Base-by-base conservation (phyloP, 2,329 filamentous ascomycete genomes). In the Fusarium siculi region DNA sequence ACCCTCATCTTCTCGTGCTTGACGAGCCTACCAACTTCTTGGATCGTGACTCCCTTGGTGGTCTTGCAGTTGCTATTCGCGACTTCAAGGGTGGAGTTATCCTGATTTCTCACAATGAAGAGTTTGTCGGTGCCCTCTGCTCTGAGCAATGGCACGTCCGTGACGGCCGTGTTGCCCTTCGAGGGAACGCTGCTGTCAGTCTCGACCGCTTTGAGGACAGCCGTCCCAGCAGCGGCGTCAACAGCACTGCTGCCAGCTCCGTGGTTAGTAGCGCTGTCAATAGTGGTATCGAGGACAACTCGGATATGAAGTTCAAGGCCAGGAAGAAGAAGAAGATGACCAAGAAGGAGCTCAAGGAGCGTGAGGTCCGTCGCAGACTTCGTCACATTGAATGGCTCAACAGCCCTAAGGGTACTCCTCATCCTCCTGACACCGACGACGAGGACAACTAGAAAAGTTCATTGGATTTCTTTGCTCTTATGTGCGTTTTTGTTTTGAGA, bases 21-120 rank as follows among this genome's bases (percentile, higher is more conserved):
- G 96, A 99, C 88, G 96, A 99, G 85, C 96, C 96, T 66, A 98
- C 96, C 82, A 99, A 99, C 87, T 99, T 98, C 89, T 91, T 99
- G 87, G 96, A 99, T 81, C 95, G 96, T 78, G 96, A 99, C 85
- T 97, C 95, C 21, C 92, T 99, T 23, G 97, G 96, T 80, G 96
- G 96, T 83, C 90, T 99, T 62, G 95, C 96, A n/a, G 95, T 97
- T 44, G 96, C 96, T 75, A 98, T 99, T 79, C 94, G 95, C 76
- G 96, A 98, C 81, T 99, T 97, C 90, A 97, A 95, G 87, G 96
- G 96, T 76, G 96, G 96, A 83, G 96, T 99, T 5, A 95, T 99
- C 74, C 97, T 99, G 92, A 99, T 99, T 84, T 98, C 95, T 70
- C 96, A 99, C 86, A 98, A 99, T 89, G 95, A 98, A 81, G 96